phyloP scores from a whole-genome alignment of 352 stramenopile genomes.

The Pythium coloratum region DNA sequence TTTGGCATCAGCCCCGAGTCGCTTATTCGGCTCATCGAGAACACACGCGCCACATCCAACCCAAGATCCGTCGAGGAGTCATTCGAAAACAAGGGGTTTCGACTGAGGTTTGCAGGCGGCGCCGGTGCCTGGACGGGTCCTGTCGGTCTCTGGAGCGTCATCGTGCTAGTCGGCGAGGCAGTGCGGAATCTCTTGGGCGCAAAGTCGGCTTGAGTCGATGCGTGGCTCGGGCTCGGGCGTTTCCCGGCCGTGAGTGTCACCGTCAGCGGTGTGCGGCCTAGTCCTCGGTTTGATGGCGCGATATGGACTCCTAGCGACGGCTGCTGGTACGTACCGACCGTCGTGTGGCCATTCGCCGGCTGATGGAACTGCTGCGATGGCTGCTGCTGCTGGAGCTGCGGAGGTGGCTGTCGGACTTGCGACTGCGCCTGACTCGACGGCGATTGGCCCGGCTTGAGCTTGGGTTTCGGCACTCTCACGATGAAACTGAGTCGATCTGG shows the following conservation, averaged over 20 bases:
- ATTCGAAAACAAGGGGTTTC: constrained; percentile 64
- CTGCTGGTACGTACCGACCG: not conserved
- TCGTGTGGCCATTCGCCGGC: not conserved
- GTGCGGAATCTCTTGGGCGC: constrained; percentile 23
- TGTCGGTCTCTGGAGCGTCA: not conserved
- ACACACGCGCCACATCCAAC: constrained; percentile 25
- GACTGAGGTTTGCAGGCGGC: constrained; percentile 11
- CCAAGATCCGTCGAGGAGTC: constrained; percentile 36
- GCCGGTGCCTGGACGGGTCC: constrained; percentile 12
- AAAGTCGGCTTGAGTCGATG: not conserved
- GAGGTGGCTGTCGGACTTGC: not conserved
- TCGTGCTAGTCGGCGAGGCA: constrained; percentile 1
- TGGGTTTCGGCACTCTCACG: constrained; percentile 43
- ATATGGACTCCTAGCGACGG: constrained; percentile 22
- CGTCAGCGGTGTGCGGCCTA: constrained; percentile 33
- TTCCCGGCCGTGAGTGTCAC: constrained; percentile 46
- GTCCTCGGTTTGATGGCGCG: constrained; percentile 6
- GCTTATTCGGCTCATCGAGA: constrained; percentile 28
- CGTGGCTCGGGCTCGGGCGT: constrained; percentile 22
- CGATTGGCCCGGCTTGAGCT: constrained; percentile 32
- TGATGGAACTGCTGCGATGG: constrained; percentile 5
- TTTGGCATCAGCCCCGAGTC: constrained; percentile 38
- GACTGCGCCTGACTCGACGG: constrained; percentile 10
- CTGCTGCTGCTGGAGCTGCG: not conserved
- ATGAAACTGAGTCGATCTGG: constrained; percentile 60